Evolutionary conservation across 345 rosid species (phyloP), one percentile per base, ranked within the genome.

Genomic region (Gossypium sturtianum): DNA sequence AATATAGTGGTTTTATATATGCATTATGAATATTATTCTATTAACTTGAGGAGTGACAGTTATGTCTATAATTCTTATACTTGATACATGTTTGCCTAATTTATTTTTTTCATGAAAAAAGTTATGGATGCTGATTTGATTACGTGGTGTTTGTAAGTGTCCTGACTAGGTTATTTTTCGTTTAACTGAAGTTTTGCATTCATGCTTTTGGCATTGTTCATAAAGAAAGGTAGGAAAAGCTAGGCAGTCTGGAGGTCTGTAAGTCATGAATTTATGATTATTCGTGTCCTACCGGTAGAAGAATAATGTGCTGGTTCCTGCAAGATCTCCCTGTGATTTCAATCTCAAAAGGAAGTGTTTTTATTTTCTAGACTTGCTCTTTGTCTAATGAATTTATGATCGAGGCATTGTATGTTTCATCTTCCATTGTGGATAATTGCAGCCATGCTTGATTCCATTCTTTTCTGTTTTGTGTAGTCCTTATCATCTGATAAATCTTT

Each of bases 191-290:
- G 20, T 67, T 67, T 67, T 67, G 38, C 54, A 23, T 67, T 66
- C 38, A 2, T 22, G 19, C 71, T 66, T 66, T 66, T 66, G 69
- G 29, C 17, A 65, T 43, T 66, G 51, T 65, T 65, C 27, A 43
- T 65, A 49, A 65, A 19, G 22, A 45, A 22, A 44, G 15, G 71
- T 66, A 66, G 71, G 70, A 66, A 66, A 45, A 66, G 12, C 12
- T 45, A 47, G 56, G 70, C 19, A 45, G 17, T 66, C 70, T 22
- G 53, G 11, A 22, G 70, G 38, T 45, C 34, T 22, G 20, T 13
- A 20, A 20, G 41, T 62, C 2, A 38, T 62, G 47, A 62, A 62
- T 16, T 34, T 62, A 13, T 60, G 66, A 29, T 61, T 61, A 61
- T 15, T n/a, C n/a, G 12, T 62, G 12, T 62, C 20, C 20, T 15